These are phyloP conservation scores for Dictyostelium brefeldianum DNA, from an alignment of 78 protist genomes.

Conservation along the genomic window DNA sequence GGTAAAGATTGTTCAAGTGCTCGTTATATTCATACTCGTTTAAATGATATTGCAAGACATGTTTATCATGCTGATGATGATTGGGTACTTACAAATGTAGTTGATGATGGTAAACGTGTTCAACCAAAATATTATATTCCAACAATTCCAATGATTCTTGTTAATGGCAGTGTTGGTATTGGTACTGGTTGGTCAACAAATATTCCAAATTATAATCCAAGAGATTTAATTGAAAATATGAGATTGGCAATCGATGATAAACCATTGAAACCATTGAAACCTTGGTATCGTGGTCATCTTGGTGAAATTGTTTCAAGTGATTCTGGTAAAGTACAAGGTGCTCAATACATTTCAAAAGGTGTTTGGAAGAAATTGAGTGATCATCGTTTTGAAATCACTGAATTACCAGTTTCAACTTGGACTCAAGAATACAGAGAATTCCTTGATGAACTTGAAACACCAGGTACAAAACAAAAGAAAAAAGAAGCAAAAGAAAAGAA, in stretches of 20 bases:
- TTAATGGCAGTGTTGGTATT: slow-evolving; percentile 94
- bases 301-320: slow-evolving; percentile 75
- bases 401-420: slow-evolving; percentile 90
- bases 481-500: slow-evolving; percentile 40
- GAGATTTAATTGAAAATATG: slow-evolving; percentile 90
- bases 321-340: neutral
- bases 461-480: neutral
- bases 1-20: slow-evolving; percentile 67
- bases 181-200: slow-evolving; percentile 68
- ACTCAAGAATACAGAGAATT: slow-evolving; percentile 92
- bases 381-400: slow-evolving; percentile 66
- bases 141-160: slow-evolving; percentile 97
- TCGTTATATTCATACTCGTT: slow-evolving; percentile 97
- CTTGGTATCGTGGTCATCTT: slow-evolving; percentile 97
- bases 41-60: slow-evolving; percentile 89
- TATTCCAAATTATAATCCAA: slow-evolving; percentile 96
- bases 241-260: slow-evolving; percentile 68
- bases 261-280: slow-evolving; percentile 83
- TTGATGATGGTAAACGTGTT: slow-evolving; percentile 97
- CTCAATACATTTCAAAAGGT: slow-evolving; percentile 17
- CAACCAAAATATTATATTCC: slow-evolving; percentile 98
- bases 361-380: neutral
- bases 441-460: slow-evolving; percentile 9
- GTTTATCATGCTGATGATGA: slow-evolving; percentile 96
- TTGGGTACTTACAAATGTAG: slow-evolving; percentile 89